phyloP scores from a whole-genome alignment of 495 filamentous ascomycete species.

The Neurospora africana region DNA sequence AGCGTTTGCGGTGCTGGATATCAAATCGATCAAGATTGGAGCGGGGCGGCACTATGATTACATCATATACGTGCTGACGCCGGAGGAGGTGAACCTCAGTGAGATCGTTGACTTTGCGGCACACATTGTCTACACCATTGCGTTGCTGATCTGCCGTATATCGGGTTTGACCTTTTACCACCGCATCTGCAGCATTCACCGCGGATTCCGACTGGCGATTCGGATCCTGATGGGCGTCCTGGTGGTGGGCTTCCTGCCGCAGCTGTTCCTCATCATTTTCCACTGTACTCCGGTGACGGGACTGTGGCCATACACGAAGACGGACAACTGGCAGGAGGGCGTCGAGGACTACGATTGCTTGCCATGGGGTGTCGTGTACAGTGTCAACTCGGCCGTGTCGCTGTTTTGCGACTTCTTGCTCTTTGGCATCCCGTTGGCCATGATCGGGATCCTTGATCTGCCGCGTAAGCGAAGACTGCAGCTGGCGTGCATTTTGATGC shows the following conservation, averaged over 20 bases:
- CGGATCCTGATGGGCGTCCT: slow-evolving; percentile 24
- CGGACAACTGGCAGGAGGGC: slow-evolving; percentile 23
- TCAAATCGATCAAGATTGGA: slow-evolving; percentile 34
- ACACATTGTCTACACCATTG: slow-evolving; percentile 38
- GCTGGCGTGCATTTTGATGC: slow-evolving; percentile 32
- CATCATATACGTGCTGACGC: slow-evolving; percentile 34
- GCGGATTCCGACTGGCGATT: slow-evolving; percentile 26
- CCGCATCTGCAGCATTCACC: slow-evolving; percentile 25
- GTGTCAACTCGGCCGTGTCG: slow-evolving; percentile 32
- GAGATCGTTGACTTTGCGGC: slow-evolving; percentile 36
- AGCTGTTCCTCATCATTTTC: slow-evolving; percentile 36
- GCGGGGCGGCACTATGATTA: slow-evolving; percentile 38
- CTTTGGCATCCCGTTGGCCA: slow-evolving; percentile 32
- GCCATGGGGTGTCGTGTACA: slow-evolving; percentile 35
- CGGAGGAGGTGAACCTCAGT: slow-evolving; percentile 23
- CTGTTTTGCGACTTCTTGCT: slow-evolving; percentile 35
- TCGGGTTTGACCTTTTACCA: slow-evolving; percentile 41
- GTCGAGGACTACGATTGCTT: slow-evolving; percentile 26
- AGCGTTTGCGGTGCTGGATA: slow-evolving; percentile 26
- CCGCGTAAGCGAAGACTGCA: slow-evolving; percentile 26
- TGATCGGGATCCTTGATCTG: slow-evolving; percentile 30
- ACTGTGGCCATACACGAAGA: slow-evolving; percentile 28
- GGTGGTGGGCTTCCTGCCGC: slow-evolving; percentile 28
- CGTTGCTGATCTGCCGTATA: slow-evolving; percentile 34
- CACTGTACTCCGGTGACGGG: slow-evolving; percentile 35